Base-by-base conservation (phyloP, 768 basidiomycete species). In the Phlebiopsis gigantea region DNA sequence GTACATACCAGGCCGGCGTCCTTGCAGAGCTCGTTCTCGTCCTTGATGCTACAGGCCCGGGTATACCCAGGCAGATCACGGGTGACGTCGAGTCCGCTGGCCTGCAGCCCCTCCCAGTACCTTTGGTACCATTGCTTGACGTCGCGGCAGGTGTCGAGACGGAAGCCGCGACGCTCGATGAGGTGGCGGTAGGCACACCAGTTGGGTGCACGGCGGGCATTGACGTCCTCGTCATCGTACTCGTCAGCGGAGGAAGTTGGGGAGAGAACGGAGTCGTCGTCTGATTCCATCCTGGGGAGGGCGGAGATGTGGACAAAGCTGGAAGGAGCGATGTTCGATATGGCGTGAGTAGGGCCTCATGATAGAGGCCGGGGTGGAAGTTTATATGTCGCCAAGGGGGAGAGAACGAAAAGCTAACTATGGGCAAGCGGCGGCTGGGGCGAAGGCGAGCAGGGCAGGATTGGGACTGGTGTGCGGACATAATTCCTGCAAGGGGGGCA, bases 1-100 rank as follows among this genome's bases (percentile, higher is more conserved):
- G 46, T 25, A 76, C 83, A 64, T 58, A 89, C 88, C 69, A 90
- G 70, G 42, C 88, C 87, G 29, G 81, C 77, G 63, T 90, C 88
- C 50, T 79, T 84, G 69, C 85, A 90, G 7, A 90, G 73, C 4
- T 79, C 81, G 60, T 79, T 75, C 49, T 88, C 82, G 63, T 79
- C 77, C 51, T 62, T 60, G n/a, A 63, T 65, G 21, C 66, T 62
- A 48, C 68, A 71, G 14, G 68, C 67, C 10, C 66, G 72, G 34
- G 65, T 52, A 57, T 76, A 74, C 15, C 71, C 74, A 15, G 72
- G 67, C 29, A 65, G 57, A 53, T 68, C 61, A 44, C 62, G 60
- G 28, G 58, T 56, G 5, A 63, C 56, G 14, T 56, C 29, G 42
- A 53, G 47, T 21, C 58, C 62, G 29, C 61, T 57, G 41, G 63